phyloP scores from a whole-genome alignment of 495 filamentous ascomycete species.

The Penicillium tannophilum region DNA sequence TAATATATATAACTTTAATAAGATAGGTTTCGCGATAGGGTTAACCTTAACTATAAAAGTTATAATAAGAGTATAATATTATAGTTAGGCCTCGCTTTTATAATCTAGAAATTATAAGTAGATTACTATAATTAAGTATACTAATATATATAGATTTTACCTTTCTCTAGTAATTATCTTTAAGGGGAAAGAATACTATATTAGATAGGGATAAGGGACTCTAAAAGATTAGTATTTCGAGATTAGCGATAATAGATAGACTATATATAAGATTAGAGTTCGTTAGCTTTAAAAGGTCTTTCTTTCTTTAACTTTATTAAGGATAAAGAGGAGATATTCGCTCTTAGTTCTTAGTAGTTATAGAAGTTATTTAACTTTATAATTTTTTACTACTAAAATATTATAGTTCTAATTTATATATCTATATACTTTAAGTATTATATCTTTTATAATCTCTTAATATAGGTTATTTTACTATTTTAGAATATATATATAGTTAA shows the following conservation, averaged over 20 bases:
- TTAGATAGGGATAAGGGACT: background rate
- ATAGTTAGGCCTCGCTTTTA: background rate
- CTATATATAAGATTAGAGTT: background rate
- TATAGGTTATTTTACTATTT: background rate
- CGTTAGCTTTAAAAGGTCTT: slow-evolving; percentile 5
- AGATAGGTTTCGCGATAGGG: background rate
- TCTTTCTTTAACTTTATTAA: background rate
- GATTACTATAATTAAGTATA: slow-evolving; percentile 4
- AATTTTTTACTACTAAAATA: background rate
- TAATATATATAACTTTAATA: background rate
- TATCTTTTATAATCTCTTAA: slow-evolving; percentile 1
- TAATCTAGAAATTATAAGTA: slow-evolving; percentile 5
- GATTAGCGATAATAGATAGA: slow-evolving; percentile 6
- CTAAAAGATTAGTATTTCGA: background rate
- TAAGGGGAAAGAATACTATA: background rate
- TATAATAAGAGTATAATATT: background rate
- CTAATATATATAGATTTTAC: background rate
- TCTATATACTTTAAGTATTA: slow-evolving; percentile 4
- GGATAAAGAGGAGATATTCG: background rate
- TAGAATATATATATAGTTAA: too few relatives aligned
- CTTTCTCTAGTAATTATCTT: background rate
- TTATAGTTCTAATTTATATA: slow-evolving; percentile 5
- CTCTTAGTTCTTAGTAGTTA: background rate
- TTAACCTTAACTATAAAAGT: background rate
- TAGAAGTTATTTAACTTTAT: background rate